Base-by-base conservation (phyloP, 2,329 filamentous ascomycete genomes). In the Fulvia fulva region DNA sequence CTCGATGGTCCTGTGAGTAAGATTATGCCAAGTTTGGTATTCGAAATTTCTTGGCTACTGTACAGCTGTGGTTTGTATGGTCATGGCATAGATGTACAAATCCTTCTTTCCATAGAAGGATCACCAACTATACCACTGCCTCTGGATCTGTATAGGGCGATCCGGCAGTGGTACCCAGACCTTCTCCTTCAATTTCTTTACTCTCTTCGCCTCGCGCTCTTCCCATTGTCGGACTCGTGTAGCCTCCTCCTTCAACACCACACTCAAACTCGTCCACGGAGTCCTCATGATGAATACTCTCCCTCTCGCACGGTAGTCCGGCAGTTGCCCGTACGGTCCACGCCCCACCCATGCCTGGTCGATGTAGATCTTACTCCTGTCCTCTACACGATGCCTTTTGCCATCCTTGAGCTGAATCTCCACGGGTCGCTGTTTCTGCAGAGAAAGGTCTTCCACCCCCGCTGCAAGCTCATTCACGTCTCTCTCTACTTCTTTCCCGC, bases 291-390 rank as follows among this genome's bases (percentile, higher is more conserved):
- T 74, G 68, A 89, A 83, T 63, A 87, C 83, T 57, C 83, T 80
- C 32, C 91, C 91, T 70, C 90, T 83, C 2, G 91, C 91, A 63
- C 93, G 86, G 74, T 87, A 88, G 65, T 92, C 88, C 5, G 83
- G 77, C 47, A 80, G 78, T 59, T 76, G 77, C 25, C 83, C 82
- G 73, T 80, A 87, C 1, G 81, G 80, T 0, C 90, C 90, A 63
- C 88, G 87, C 55, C 89, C 90, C 46, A 96, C 91, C 93, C 93
- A 99, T 4, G 92, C 91, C 76, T 97, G 86, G 55, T 91, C 88
- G 65, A 99, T 83, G 74, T 97, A 99, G 64, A 97, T 88, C 59
- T 83, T 83, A n/a, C 88, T 89, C 1, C 87, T 86, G 69, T 97
- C 89, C 28, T 76, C 76, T 23, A 96, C 81, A 41, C 83, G 81